Percentiles rank a stretch among this genome's conserved stretches.
Conservation (phyloP, 345 rosid genomes). For the Gossypium mustelinum region DNA sequence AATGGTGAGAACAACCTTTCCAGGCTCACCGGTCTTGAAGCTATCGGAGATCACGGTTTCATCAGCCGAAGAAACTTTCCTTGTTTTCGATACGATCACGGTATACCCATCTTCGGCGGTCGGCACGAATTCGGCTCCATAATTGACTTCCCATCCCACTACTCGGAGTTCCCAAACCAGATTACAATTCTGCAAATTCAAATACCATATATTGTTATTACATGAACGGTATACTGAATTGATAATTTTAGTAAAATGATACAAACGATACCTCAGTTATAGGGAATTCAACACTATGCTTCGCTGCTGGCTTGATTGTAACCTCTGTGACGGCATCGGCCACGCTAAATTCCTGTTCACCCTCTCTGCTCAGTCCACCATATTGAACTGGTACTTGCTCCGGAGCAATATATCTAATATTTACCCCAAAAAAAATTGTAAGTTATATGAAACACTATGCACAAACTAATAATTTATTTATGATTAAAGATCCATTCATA, state of each 20-base stretch:
- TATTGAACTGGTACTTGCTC: slow-evolving; percentile 62
- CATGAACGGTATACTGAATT: background rate
- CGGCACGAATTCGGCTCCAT: slow-evolving; percentile 75
- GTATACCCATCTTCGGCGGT: slow-evolving; percentile 59
- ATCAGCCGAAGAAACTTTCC: slow-evolving; percentile 43
- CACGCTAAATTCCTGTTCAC: slow-evolving; percentile 45
- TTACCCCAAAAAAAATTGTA: background rate
- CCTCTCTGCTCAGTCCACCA: slow-evolving; percentile 63
- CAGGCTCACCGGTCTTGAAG: slow-evolving; percentile 68
- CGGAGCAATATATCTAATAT: slow-evolving; percentile 56
- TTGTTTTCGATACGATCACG: slow-evolving; percentile 65
- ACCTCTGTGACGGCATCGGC: slow-evolving; percentile 52
- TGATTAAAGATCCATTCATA: background rate
- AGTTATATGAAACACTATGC: background rate
- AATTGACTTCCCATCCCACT: slow-evolving; percentile 75
- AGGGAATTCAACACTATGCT: slow-evolving; percentile 59
- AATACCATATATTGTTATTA: background rate
- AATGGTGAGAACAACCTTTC: slow-evolving; percentile 64
- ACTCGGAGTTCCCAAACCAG: slow-evolving; percentile 77
- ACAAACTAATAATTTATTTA: background rate
- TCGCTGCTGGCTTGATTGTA: slow-evolving; percentile 58
- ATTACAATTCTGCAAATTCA: slow-evolving; percentile 38
- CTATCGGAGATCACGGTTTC: slow-evolving; percentile 59
- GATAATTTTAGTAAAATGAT: background rate
- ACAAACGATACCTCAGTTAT: slow-evolving; percentile 52